Evolutionary conservation across 2,329 filamentous ascomycete genomes (phyloP), one percentile per base, ranked within the genome.

Genomic region (Meredithiella fracta): DNA sequence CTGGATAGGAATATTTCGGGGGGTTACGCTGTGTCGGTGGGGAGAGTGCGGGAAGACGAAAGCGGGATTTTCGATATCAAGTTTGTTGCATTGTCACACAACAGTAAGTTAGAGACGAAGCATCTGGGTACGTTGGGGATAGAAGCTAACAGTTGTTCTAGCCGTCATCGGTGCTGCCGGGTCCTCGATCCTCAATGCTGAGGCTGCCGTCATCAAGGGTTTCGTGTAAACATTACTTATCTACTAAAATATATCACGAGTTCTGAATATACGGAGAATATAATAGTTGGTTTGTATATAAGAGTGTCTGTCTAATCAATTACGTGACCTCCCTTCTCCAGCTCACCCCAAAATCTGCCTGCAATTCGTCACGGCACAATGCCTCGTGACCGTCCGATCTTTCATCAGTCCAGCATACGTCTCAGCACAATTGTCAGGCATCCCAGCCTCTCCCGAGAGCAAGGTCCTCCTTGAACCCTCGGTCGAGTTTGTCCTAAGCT

Each of bases 81-180:
- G 68, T 97, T 97, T 69, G 90, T 92, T 60, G 88, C 89, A 23
- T 73, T 97, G 62, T 95, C 87, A 66, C 92, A 97, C 62, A 80
- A 80, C 63, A 81, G 76, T 79, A 65, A 70, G 75, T 72, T 9
- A 11, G 3, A 51, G 9, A 29, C 9, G 29, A 22, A 37, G 38
- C 17, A 29, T 31, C 15, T 17, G 15, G 25, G 22, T n/a, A n/a
- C n/a, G 20, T 26, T 55, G 58, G 26, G 25, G 17, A 47, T 44
- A 44, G 11, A 49, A n/a, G 53, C 64, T 67, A 75, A 75, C 61
- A 73, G 69, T 71, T 20, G 14, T 53, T n/a, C 9, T 56, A 80
- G 82, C 91, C 60, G 85, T 98, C 56, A 91, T 98, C 67, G 91
- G 91, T 61, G 92, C 92, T 31, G 90, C 91, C n/a, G 92, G 92